A percentile compares a stretch with the other conserved stretches of the same genome.
Evolutionary conservation across 345 rosid species (phyloP).

Genomic region (Rhodamnia rubescens): DNA sequence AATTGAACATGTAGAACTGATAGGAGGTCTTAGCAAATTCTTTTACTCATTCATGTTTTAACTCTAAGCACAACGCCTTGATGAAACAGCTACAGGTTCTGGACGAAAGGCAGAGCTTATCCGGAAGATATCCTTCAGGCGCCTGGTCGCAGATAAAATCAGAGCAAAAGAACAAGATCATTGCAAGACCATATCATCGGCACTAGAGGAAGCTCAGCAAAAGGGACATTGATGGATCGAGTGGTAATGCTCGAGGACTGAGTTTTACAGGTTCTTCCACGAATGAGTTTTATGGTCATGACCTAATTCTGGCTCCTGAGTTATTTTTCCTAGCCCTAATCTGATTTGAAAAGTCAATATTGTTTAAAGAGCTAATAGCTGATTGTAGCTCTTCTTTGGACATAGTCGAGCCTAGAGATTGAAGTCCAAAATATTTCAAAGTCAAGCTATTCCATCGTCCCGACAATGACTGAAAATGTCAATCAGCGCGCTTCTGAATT

Average conservation of each 20-base stretch:
- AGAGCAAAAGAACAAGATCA: conserved; percentile 6
- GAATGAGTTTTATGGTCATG: no score
- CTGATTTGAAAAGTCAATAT: not conserved
- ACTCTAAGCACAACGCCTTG: not conserved
- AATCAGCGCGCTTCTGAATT: not conserved
- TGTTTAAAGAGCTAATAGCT: not conserved
- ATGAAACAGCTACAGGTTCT: conserved; percentile 12
- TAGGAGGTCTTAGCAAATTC: not conserved
- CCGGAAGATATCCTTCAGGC: conserved; percentile 1
- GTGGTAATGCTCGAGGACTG: conserved; percentile 20
- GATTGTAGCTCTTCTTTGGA: not conserved
- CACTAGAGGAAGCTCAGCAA: conserved; percentile 25
- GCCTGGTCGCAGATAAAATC: not conserved
- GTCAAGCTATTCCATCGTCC: conserved; percentile 8
- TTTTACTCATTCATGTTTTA: not conserved
- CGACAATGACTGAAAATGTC: not conserved
- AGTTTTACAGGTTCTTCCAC: conserved; percentile 14
- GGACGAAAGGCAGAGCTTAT: conserved; percentile 15
- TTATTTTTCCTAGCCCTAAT: not conserved
- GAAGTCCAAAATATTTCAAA: conserved; percentile 3
- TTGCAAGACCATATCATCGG: conserved; percentile 15
- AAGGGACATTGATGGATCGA: conserved; percentile 20
- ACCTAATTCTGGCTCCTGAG: not conserved
- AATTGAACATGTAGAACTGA: not conserved
- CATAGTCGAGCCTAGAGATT: conserved; percentile 10